Conservation (phyloP, 768 basidiomycete species). For the Tephrocybe sp. region DNA sequence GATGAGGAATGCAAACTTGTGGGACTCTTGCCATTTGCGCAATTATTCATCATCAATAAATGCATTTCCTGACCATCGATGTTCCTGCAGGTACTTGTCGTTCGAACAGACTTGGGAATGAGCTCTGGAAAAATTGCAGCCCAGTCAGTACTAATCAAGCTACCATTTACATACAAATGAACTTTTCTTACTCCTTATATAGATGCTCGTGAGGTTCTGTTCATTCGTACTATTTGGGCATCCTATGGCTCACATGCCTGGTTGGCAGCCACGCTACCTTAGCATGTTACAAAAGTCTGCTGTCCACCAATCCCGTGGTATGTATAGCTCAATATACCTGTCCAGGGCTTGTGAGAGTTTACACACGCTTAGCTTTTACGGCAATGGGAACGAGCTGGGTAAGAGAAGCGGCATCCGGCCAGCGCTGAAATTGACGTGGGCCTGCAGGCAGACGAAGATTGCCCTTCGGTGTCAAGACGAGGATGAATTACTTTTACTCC, state of each 20-base stretch:
- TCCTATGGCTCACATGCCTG: background rate
- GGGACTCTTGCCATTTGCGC: background rate
- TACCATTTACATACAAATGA: background rate
- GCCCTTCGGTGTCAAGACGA: constrained; percentile 73
- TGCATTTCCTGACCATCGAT: constrained; percentile 1
- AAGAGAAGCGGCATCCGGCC: constrained; percentile 11
- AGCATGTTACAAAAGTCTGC: constrained; percentile 79
- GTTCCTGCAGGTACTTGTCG: constrained; percentile 50
- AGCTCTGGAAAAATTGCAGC: constrained; percentile 74
- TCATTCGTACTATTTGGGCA: background rate
- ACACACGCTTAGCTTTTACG: constrained; percentile 60
- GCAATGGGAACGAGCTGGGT: constrained; percentile 86
- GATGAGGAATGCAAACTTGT: constrained; percentile 64
- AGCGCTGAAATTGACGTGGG: background rate
- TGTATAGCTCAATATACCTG: background rate
- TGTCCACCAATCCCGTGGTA: constrained; percentile 67
- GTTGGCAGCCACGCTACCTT: constrained; percentile 79
- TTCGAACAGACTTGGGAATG: constrained; percentile 69
- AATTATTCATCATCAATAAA: background rate
- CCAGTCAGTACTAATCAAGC: constrained; percentile 64
- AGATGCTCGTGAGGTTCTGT: constrained; percentile 47
- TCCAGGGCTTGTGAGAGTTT: background rate
- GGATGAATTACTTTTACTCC: constrained; percentile 72
- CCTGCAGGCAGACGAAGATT: constrained; percentile 81
- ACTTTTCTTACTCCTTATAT: no score